Percentiles rank a stretch among this genome's conserved stretches.
These are phyloP conservation scores for Iberis pinnata DNA, from an alignment of 345 rosid species.

Conservation along the genomic window DNA sequence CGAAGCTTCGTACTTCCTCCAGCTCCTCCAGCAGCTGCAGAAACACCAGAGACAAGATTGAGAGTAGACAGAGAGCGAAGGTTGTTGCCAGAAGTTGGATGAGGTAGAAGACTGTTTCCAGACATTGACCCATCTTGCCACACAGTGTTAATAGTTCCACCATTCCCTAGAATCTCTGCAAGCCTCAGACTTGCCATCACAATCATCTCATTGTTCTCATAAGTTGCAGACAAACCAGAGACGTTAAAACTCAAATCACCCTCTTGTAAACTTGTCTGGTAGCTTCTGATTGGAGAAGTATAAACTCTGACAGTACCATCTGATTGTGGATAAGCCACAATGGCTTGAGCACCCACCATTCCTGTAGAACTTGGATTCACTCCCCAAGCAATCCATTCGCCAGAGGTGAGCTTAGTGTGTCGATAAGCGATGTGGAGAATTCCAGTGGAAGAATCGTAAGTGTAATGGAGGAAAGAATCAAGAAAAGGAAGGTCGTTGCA, in stretches of 20 bases:
- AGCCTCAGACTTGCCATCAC: conserved; percentile 58
- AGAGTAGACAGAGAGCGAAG: conserved; percentile 50
- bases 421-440: conserved; percentile 67
- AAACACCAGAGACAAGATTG: conserved; percentile 52
- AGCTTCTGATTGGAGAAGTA: conserved; percentile 50
- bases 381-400: conserved; percentile 87
- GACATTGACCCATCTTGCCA: conserved; percentile 83
- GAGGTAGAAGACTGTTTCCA: conserved; percentile 34
- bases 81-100: conserved; percentile 49
- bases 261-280: conserved; percentile 41
- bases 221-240: conserved; percentile 49
- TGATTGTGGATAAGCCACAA: conserved; percentile 57
- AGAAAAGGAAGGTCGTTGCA: conserved; percentile 73
- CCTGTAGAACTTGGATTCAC: conserved; percentile 58
- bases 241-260: conserved; percentile 64
- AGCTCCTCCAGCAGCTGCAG: conserved; percentile 31
- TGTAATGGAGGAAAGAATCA: conserved; percentile 65
- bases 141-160: conserved; percentile 50
- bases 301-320: conserved; percentile 59
- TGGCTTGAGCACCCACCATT: conserved; percentile 79
- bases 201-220: conserved; percentile 48
- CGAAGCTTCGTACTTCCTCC: conserved; percentile 40
- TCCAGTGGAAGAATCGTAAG: conserved; percentile 45
- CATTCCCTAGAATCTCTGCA: conserved; percentile 22
- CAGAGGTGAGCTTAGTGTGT: conserved; percentile 41